Percentiles rank a stretch among this genome's conserved stretches.
Evolutionary conservation across 192 early-diverging fungal genomes (phyloP).

Genomic region (Spinellus fusiger): DNA sequence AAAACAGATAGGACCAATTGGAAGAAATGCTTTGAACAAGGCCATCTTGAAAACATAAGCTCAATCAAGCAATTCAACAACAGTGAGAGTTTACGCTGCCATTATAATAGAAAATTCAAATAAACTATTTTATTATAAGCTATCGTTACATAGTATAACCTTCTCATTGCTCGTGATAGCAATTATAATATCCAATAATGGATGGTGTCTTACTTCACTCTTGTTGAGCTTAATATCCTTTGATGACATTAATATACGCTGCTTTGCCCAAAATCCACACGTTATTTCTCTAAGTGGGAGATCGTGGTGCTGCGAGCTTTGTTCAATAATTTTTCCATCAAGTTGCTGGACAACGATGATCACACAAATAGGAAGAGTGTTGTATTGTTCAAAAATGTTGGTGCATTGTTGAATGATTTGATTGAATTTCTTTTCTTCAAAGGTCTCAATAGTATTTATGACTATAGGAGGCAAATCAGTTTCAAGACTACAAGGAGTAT

Average conservation of each 20-base stretch:
- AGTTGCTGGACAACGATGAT: constrained; percentile 6
- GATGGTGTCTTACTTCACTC: not conserved
- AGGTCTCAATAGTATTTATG: constrained; percentile 1
- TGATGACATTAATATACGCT: constrained; percentile 5
- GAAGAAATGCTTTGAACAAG: constrained; percentile 7
- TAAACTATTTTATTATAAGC: constrained; percentile 5
- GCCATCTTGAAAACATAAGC: constrained; percentile 1
- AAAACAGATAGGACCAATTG: constrained; percentile 4
- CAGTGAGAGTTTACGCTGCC: not conserved
- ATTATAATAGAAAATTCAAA: constrained; percentile 5
- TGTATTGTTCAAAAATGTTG: constrained; percentile 1
- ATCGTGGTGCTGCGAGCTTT: not conserved
- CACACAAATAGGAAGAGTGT: constrained; percentile 6
- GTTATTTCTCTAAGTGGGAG: constrained; percentile 3
- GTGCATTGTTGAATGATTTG: constrained; percentile 5
- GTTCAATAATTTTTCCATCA: not conserved
- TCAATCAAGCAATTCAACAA: constrained; percentile 3
- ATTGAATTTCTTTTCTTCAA: constrained; percentile 2
- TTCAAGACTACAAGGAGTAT: no score
- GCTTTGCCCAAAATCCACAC: constrained; percentile 3
- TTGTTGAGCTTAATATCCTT: constrained; percentile 6
- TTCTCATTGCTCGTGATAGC: constrained; percentile 4
- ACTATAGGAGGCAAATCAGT: not conserved
- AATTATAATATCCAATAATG: constrained; percentile 11
- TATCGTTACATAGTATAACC: not conserved